phyloP scores from a whole-genome alignment of 2,329 filamentous ascomycete genomes.

The Monascus ruber region DNA sequence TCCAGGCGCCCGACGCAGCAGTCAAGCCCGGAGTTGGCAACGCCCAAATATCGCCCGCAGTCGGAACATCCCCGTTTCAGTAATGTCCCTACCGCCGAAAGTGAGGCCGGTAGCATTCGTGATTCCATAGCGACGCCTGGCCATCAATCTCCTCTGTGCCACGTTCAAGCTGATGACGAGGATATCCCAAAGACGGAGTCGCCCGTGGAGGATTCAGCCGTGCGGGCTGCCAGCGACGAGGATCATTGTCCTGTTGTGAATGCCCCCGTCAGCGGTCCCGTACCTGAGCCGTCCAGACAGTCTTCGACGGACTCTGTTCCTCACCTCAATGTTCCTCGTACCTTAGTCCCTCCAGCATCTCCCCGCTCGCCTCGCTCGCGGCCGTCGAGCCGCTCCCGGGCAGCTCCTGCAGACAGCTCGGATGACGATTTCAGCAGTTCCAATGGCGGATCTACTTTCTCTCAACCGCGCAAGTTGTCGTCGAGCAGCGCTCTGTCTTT shows the following conservation, averaged over 20 bases:
- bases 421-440: constrained; percentile 57
- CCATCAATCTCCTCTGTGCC: constrained; percentile 7
- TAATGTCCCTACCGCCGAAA: constrained; percentile 35
- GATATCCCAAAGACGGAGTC: constrained; percentile 21
- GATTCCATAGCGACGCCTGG: constrained; percentile 17
- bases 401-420: constrained; percentile 52
- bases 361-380: constrained; percentile 34
- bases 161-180: constrained; percentile 9
- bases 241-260: background rate
- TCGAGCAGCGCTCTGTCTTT: constrained; percentile 54
- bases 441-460: constrained; percentile 49
- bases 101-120: constrained; percentile 29
- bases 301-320: constrained; percentile 27
- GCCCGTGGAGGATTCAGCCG: constrained; percentile 16
- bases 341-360: constrained; percentile 35
- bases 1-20: constrained; percentile 30
- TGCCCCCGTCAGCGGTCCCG: constrained; percentile 9
- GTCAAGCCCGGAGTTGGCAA: constrained; percentile 27
- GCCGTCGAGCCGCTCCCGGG: constrained; percentile 37
- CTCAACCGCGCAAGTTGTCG: constrained; percentile 66
- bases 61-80: constrained; percentile 70
- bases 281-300: constrained; percentile 15
- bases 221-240: constrained; percentile 6
- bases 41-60: constrained; percentile 46
- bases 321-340: constrained; percentile 28